Base-by-base conservation (phyloP, 306 rosid genomes). In the Vigna nakashimae region DNA sequence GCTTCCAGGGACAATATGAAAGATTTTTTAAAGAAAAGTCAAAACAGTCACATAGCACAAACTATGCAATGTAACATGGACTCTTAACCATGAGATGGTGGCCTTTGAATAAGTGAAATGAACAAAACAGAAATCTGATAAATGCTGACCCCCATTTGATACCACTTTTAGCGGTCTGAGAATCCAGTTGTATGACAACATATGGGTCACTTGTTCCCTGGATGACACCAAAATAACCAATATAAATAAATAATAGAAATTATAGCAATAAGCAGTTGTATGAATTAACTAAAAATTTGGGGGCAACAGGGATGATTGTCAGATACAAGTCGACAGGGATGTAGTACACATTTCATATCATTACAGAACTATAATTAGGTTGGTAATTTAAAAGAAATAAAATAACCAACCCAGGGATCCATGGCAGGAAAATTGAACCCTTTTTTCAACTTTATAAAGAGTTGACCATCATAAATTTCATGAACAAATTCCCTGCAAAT, bases 171-270 rank as follows among this genome's bases (percentile, higher is more conserved):
- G 69, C 90, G 75, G 83, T 87, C 79, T 92, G 98, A 79, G 93
- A 93, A 84, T 89, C 95, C 86, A 94, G 64, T 82, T 89, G 88
- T 80, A 94, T 78, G 78, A 92, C 83, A 71, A 92, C 92, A 84
- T 94, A 94, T 1, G 98, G 97, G 87, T 94, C 97, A 75, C 98
- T 94, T 55, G 97, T 92, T 80, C 98, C 98, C 98, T 94, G 75
- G 73, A 72, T 63, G 80, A 82, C 53, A 78, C n/a, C 62, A 72
- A 83, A 75, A 48, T 16, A 68, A 42, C 9, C 9, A 82, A 70
- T 50, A 42, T 69, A 49, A 34, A 52, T 22, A 48, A 57, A 56
- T 53, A 75, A 42, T 17, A 78, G 13, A 65, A 65, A 52, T 75
- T 15, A 65, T 82, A 59, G 59, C 65, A 80, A 69, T 13, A 59